These are phyloP conservation scores for Colletotrichum graminicola DNA, from an alignment of 2,329 filamentous ascomycete genomes.

Conservation along the genomic window DNA sequence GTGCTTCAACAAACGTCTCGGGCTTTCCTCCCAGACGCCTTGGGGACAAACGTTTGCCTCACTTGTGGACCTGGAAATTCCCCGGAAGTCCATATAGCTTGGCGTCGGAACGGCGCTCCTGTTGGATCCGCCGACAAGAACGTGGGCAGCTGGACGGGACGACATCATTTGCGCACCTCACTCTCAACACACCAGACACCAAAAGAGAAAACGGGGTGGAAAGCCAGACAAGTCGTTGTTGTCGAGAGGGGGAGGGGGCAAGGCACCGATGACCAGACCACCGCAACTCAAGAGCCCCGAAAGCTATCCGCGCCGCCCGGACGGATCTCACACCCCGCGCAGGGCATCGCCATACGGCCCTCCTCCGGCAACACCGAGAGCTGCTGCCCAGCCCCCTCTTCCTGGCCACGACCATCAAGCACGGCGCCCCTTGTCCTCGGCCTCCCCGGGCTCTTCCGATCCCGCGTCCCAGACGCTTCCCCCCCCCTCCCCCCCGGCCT, in stretches of 20 bases:
- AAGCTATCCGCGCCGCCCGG: background rate
- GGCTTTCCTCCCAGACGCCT: background rate
- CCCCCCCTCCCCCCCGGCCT: background rate
- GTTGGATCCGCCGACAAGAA: background rate
- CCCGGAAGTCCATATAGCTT: no score
- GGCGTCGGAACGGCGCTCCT: background rate
- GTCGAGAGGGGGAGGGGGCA: background rate
- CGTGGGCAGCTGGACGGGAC: background rate
- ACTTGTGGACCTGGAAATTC: background rate
- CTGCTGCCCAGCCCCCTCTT: background rate
- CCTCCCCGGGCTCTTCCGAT: background rate
- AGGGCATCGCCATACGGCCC: background rate
- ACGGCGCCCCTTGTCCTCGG: background rate
- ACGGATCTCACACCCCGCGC: background rate
- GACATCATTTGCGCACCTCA: background rate
- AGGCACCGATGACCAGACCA: background rate
- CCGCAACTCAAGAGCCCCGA: background rate
- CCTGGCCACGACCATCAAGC: background rate
- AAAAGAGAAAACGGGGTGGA: background rate
- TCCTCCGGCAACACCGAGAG: background rate
- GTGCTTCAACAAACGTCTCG: background rate
- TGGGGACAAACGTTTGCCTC: background rate
- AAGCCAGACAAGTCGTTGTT: background rate
- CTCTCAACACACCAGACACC: background rate
- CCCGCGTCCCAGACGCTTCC: background rate